phyloP scores from a whole-genome alignment of 2,329 filamentous ascomycete species.

The Trichocomaceae sp. region DNA sequence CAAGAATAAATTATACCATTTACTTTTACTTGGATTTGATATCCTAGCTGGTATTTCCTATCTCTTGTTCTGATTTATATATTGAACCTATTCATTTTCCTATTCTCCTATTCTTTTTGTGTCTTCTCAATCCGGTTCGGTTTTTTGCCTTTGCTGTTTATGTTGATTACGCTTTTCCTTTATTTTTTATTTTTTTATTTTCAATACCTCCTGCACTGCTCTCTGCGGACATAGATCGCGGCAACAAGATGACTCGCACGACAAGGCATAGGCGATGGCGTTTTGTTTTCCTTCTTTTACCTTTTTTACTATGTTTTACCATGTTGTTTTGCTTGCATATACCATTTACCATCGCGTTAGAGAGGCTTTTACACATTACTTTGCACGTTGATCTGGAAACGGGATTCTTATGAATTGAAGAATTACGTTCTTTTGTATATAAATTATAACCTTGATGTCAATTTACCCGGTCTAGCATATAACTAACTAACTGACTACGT shows the following conservation, averaged over 20 bases:
- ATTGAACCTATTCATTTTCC: neutral
- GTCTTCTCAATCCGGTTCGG: neutral
- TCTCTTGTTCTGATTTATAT: neutral
- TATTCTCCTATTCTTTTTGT: neutral
- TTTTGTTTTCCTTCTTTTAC: neutral
- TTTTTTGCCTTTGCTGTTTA: neutral
- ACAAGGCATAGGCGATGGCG: slow-evolving; percentile 9
- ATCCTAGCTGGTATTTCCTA: neutral
- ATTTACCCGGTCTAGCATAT: no score
- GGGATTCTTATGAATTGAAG: slow-evolving; percentile 3
- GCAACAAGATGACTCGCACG: slow-evolving; percentile 1
- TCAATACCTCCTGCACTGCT: neutral
- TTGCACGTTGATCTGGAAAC: slow-evolving; percentile 15
- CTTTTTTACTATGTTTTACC: neutral
- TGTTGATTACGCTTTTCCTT: neutral
- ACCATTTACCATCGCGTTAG: neutral
- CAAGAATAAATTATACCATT: slow-evolving; percentile 3
- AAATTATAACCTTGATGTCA: no score
- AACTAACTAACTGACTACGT: no score
- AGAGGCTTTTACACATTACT: slow-evolving; percentile 12
- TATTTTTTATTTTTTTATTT: neutral
- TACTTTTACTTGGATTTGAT: neutral
- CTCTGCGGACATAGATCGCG: slow-evolving; percentile 8
- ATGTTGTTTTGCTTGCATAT: slow-evolving; percentile 10
- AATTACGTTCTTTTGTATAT: neutral